phyloP scores from a whole-genome alignment of 2,329 filamentous ascomycete species.

The Coniochaeta sp. region DNA sequence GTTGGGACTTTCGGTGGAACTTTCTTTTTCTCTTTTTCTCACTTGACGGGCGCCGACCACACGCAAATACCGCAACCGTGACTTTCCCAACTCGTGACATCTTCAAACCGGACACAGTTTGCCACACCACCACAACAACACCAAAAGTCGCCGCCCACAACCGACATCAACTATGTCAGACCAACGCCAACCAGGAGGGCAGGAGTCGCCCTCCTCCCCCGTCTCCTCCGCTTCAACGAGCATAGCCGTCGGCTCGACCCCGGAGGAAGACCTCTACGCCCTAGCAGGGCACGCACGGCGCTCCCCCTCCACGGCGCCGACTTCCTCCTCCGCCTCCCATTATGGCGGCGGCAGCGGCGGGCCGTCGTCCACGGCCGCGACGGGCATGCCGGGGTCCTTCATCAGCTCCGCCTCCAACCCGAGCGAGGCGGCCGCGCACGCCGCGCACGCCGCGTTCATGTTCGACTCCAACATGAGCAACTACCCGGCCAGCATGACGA shows the following conservation, averaged over 20 bases:
- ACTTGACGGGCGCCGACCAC: no score
- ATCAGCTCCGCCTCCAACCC: neutral
- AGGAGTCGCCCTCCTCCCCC: neutral
- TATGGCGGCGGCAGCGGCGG: neutral
- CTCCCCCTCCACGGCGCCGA: neutral
- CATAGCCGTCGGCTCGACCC: slow-evolving; percentile 8
- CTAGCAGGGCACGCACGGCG: neutral
- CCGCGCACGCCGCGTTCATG: slow-evolving; percentile 2
- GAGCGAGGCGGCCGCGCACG: neutral
- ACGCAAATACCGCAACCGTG: no score
- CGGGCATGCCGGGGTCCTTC: neutral
- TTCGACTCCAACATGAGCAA: slow-evolving; percentile 14
- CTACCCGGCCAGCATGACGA: slow-evolving; percentile 20
- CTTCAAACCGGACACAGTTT: neutral
- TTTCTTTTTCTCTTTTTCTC: neutral
- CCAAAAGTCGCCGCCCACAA: neutral
- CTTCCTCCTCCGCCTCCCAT: neutral
- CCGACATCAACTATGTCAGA: neutral
- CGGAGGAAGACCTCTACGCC: slow-evolving; percentile 12
- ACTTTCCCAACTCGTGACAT: neutral
- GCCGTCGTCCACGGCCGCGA: neutral
- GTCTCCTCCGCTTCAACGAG: slow-evolving; percentile 9
- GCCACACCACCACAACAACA: neutral
- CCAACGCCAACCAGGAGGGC: neutral
- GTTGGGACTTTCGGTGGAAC: neutral